Base-by-base conservation (phyloP, 768 basidiomycete genomes). In the Mycena filopes region DNA sequence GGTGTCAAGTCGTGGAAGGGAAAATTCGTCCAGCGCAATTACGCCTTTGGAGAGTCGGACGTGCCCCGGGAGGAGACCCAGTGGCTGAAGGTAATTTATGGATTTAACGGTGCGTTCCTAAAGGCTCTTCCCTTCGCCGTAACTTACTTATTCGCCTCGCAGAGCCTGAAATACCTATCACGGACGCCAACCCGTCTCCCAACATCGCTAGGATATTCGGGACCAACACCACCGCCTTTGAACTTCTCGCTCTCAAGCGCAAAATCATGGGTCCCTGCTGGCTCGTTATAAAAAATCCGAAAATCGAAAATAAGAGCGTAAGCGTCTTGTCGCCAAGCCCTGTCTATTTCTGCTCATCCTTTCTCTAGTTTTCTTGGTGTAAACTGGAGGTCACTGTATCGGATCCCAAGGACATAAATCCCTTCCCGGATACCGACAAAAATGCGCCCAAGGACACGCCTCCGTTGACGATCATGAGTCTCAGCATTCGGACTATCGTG, bases 231-330 rank as follows among this genome's bases (percentile, higher is more conserved):
- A 94, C 82, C 55, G 92, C 97, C 0, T 99, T 99, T 70, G 98
- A 99, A 75, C 81, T 95, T 12, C 86, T 99, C 21, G 96, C 96
- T 2, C 71, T 99, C 48, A 99, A 99, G 77, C 89, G 96, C 33
- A 98, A 96, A 79, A 98, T 99, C 61, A 98, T 98, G 96, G 98
- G 98, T 0, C 96, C 98, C 0, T 99, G 98, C 74, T 99, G 98
- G 98, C 81, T 99, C 47, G 85, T 90, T 60, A 86, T 99, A 66
- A 91, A 91, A 78, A 85, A 90, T 48, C 90, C 92, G 1, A 78
- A 83, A 25, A 79, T 96, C 20, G 93, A 92, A 51, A 79, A 89
- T 70, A 91, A 93, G 77, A 93, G 92, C 2, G 96, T 98, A 75
- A 56, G 91, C 77, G 16, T 26, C 3, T 2, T 21, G 3, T 33